phyloP scores from a whole-genome alignment of 768 basidiomycete genomes.

The Phaeotremella skinneri region DNA sequence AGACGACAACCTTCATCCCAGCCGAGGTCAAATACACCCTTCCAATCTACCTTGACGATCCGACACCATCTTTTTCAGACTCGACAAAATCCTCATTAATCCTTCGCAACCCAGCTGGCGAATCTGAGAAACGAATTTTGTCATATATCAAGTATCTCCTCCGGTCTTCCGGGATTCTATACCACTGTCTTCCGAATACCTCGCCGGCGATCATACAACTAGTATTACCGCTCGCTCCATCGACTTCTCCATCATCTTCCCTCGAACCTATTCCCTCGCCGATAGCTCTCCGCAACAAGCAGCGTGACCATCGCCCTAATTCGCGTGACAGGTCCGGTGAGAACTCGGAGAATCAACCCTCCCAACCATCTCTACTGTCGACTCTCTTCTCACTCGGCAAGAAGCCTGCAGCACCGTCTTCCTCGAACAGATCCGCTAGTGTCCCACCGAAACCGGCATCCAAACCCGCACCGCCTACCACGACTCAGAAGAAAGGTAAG shows the following conservation, averaged over 20 bases:
- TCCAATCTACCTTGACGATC: constrained; percentile 32
- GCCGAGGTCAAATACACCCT: constrained; percentile 50
- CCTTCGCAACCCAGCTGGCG: constrained; percentile 28
- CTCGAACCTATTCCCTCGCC: constrained; percentile 2
- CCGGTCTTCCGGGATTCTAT: constrained; percentile 43
- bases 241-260: constrained; percentile 5
- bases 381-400: background rate
- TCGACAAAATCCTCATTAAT: constrained; percentile 11
- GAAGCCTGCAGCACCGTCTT: background rate
- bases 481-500: background rate
- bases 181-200: constrained; percentile 30
- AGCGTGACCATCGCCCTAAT: background rate
- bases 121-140: constrained; percentile 32
- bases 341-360: background rate
- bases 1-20: constrained; percentile 52
- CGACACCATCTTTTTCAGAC: background rate
- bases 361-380: constrained; percentile 6
- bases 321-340: background rate
- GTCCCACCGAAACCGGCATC: constrained; percentile 12
- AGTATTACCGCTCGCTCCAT: constrained; percentile 12
- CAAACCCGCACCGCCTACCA: background rate
- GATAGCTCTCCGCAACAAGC: background rate
- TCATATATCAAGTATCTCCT: constrained; percentile 49
- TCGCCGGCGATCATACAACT: constrained; percentile 11
- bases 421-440: constrained; percentile 8